phyloP scores from a whole-genome alignment of 2,329 filamentous ascomycete species.

The Penicillium sp. region DNA sequence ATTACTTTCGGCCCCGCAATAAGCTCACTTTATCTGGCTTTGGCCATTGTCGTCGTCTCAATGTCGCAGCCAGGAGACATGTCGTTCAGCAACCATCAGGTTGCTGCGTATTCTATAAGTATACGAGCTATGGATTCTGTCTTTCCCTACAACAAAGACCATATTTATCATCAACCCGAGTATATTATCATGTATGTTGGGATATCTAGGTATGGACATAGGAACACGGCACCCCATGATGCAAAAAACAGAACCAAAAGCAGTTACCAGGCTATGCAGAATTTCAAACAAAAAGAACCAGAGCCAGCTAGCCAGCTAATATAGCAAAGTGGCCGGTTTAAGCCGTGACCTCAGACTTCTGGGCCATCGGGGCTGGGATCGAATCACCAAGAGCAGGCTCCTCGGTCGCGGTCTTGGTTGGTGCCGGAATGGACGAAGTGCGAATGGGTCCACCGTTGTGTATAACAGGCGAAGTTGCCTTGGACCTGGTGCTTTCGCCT shows the following conservation, averaged over 20 bases:
- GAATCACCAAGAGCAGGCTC: conserved; percentile 19
- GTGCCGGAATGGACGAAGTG: conserved; percentile 31
- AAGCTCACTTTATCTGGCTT: background rate
- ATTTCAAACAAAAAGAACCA: conserved; percentile 1
- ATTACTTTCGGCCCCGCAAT: background rate
- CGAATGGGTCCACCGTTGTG: conserved; percentile 35
- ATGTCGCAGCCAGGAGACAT: background rate
- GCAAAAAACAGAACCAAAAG: conserved; percentile 9
- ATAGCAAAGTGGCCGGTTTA: conserved; percentile 6
- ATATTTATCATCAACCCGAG: background rate
- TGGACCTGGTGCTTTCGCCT: conserved; percentile 27
- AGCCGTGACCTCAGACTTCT: conserved; percentile 24
- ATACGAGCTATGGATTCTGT: background rate
- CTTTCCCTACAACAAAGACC: background rate
- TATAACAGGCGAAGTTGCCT: conserved; percentile 20
- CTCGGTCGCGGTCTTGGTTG: conserved; percentile 21
- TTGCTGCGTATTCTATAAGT: background rate
- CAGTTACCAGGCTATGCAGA: conserved; percentile 25
- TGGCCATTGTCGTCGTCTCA: background rate
- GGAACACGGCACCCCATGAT: conserved; percentile 10
- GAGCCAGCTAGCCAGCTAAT: background rate
- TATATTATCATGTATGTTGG: conserved; percentile 16
- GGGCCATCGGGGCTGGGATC: conserved; percentile 16
- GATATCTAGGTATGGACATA: conserved; percentile 10
- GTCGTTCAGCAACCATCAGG: background rate